A percentile compares a stretch with the other conserved stretches of the same genome.
Conservation (phyloP, 306 rosid genomes). For the Vigna radiata region DNA sequence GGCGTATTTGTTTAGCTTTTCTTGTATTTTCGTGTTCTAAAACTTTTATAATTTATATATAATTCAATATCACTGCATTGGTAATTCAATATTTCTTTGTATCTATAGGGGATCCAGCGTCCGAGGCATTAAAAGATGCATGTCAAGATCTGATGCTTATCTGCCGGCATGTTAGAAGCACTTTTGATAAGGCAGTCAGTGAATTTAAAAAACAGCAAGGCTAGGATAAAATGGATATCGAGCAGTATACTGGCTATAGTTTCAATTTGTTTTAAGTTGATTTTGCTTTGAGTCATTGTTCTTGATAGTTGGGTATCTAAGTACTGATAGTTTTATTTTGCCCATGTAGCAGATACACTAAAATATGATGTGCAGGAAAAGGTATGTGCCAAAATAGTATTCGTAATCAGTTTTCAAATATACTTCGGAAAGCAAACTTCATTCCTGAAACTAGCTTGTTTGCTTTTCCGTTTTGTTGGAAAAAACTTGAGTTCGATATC, state of each 20-base stretch:
- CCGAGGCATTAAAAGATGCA: slow-evolving; percentile 69
- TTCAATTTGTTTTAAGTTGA: slow-evolving; percentile 5
- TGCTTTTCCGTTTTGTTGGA: too few relatives aligned
- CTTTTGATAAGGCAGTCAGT: slow-evolving; percentile 66
- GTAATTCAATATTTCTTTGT: slow-evolving; percentile 26
- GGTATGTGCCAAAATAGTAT: neutral
- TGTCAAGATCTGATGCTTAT: slow-evolving; percentile 80
- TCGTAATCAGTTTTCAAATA: neutral
- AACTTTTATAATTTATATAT: neutral
- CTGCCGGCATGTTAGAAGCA: slow-evolving; percentile 74
- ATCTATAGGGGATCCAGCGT: slow-evolving; percentile 72
- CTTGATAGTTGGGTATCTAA: neutral
- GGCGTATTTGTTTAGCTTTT: neutral
- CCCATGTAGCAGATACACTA: neutral
- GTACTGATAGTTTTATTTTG: neutral
- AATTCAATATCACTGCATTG: neutral
- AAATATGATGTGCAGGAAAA: slow-evolving; percentile 1
- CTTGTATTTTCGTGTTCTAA: neutral
- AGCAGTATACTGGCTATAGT: slow-evolving; percentile 16
- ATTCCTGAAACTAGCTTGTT: neutral
- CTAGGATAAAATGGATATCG: slow-evolving; percentile 40
- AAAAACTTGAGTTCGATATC: too few relatives aligned
- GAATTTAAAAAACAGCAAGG: slow-evolving; percentile 1
- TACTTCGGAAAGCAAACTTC: neutral
- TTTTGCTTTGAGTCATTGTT: neutral